These are phyloP conservation scores for Nitzschia sp. DNA, from an alignment of 108 stramenopile species.

Conservation along the genomic window DNA sequence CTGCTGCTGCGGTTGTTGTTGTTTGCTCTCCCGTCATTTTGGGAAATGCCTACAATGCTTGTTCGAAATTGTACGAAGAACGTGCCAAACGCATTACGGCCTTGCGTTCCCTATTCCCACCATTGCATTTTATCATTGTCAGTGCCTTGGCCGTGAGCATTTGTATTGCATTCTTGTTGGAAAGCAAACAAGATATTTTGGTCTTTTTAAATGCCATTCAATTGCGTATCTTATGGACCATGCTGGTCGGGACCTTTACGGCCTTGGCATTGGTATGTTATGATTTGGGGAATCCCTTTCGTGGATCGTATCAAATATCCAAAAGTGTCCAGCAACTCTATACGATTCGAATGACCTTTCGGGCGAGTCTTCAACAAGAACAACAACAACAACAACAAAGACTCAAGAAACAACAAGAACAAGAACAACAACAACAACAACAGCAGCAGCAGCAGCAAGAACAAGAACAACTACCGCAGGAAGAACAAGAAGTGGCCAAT, in stretches of 20 bases:
- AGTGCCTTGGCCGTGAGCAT: conserved; percentile 29
- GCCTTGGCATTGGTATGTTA: conserved; percentile 59
- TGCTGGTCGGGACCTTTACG: conserved; percentile 67
- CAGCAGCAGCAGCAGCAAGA: too few species aligned
- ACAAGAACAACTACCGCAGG: too few species aligned
- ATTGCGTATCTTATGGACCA: conserved; percentile 55
- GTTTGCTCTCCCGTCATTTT: conserved; percentile 6
- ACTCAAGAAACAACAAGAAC: background rate
- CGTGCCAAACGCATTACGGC: conserved; percentile 59
- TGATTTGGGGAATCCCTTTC: conserved; percentile 48
- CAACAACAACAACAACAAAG: background rate
- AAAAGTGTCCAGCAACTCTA: conserved; percentile 59
- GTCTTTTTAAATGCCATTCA: conserved; percentile 69
- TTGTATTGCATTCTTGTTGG: conserved; percentile 39
- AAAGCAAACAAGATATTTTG: conserved; percentile 47
- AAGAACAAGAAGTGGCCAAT: too few species aligned
- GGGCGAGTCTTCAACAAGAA: background rate
- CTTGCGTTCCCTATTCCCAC: conserved; percentile 43
- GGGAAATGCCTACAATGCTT: conserved; percentile 42
- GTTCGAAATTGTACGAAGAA: conserved; percentile 46
- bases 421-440: conserved; percentile 9
- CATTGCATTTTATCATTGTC: conserved; percentile 41
- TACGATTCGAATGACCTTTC: conserved; percentile 56
- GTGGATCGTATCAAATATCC: conserved; percentile 32
- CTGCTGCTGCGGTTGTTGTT: too few species aligned